phyloP scores from a whole-genome alignment of 805 yeast genomes.

The Candida ficus region DNA sequence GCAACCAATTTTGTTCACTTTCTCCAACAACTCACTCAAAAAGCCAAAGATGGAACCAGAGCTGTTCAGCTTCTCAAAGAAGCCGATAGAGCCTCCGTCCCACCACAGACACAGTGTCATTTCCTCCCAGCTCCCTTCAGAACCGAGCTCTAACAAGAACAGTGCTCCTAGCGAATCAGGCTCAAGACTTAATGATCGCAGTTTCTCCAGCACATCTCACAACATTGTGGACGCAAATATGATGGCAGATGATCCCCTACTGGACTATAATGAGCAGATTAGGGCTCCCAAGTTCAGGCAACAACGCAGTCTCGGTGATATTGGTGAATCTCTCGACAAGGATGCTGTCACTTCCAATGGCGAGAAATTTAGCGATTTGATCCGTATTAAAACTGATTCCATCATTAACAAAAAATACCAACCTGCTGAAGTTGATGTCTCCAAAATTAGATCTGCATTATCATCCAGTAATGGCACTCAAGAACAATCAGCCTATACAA shows the following conservation, averaged over 20 bases:
- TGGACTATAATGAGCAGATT: slow-evolving; percentile 26
- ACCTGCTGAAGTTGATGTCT: slow-evolving; percentile 20
- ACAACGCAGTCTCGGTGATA: slow-evolving; percentile 5
- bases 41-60: slow-evolving; percentile 13
- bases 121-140: slow-evolving; percentile 19
- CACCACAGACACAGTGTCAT: slow-evolving; percentile 17
- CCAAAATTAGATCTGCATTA: slow-evolving; percentile 10
- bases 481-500: slow-evolving; percentile 2
- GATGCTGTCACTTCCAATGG: slow-evolving; percentile 3
- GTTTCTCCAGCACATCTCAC: slow-evolving; percentile 1
- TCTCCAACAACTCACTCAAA: not conserved
- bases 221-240: slow-evolving; percentile 9
- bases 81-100: slow-evolving; percentile 14
- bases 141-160: not conserved
- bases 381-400: not conserved
- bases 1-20: not conserved
- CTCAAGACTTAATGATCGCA: not conserved
- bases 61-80: slow-evolving; percentile 24
- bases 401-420: slow-evolving; percentile 12
- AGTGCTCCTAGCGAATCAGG: not conserved
- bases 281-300: slow-evolving; percentile 24
- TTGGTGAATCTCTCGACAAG: slow-evolving; percentile 12
- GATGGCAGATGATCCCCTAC: slow-evolving; percentile 21
- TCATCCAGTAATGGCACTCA: slow-evolving; percentile 1
- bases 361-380: not conserved